Evolutionary conservation across 306 rosid genomes (phyloP).

Genomic region (Vicia villosa): DNA sequence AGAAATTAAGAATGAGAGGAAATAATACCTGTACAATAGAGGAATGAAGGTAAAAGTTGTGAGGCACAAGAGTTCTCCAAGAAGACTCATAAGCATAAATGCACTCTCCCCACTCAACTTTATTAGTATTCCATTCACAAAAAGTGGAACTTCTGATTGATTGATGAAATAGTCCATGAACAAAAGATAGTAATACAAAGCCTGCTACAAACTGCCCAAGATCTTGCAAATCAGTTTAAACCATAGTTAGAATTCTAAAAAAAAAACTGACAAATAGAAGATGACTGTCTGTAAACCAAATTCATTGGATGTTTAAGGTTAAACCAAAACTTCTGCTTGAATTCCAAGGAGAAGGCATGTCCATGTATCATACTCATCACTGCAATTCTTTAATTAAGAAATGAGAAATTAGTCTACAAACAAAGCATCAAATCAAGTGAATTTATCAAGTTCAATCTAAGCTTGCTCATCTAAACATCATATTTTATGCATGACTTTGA

Average conservation of each 20-base stretch:
- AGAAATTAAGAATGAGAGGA: conserved; percentile 23
- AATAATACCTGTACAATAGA: conserved; percentile 83
- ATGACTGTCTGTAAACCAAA: conserved; percentile 9
- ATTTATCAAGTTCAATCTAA: conserved; percentile 23
- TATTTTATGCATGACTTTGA: not conserved
- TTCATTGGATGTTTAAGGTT: conserved; percentile 9
- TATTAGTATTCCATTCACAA: conserved; percentile 65
- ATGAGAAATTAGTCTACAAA: conserved; percentile 29
- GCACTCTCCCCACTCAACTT: conserved; percentile 86
- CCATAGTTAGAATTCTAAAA: conserved; percentile 26
- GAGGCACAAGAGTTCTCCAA: conserved; percentile 94
- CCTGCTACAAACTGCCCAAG: conserved; percentile 73
- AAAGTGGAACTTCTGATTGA: conserved; percentile 66
- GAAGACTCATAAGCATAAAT: conserved; percentile 87
- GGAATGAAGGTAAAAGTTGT: conserved; percentile 90
- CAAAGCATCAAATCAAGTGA: not conserved
- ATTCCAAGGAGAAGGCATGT: conserved; percentile 83
- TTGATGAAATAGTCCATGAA: conserved; percentile 67
- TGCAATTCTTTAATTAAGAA: conserved; percentile 67
- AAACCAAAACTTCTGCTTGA: conserved; percentile 78
- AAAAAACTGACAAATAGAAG: conserved; percentile 25
- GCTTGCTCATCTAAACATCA: conserved; percentile 11
- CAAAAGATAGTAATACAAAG: conserved; percentile 57
- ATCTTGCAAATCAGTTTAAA: conserved; percentile 60
- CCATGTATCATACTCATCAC: conserved; percentile 73